These are phyloP conservation scores for Crepidotus variabilis DNA, from an alignment of 768 basidiomycete genomes.

Conservation along the genomic window DNA sequence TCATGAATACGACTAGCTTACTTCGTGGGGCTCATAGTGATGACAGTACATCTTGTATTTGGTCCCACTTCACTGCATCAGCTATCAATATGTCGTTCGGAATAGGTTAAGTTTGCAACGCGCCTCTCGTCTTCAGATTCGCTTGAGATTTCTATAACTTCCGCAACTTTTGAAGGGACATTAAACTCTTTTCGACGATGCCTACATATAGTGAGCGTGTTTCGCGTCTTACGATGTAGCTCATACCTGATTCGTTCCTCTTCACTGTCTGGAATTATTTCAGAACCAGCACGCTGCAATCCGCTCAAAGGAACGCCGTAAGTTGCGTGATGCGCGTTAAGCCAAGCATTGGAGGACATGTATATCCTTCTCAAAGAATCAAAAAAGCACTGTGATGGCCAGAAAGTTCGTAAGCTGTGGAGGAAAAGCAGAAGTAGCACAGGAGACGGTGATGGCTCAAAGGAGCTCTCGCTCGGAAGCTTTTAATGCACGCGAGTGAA, in stretches of 20 bases:
- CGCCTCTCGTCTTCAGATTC: conserved; percentile 31
- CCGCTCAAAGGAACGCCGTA: conserved; percentile 1
- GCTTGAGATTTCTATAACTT: conserved; percentile 57
- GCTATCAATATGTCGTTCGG: not conserved
- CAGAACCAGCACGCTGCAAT: conserved; percentile 13
- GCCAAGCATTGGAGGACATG: not conserved
- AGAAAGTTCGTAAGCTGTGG: not conserved
- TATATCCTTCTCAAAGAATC: not conserved
- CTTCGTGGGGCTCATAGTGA: conserved; percentile 9
- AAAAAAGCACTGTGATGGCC: not conserved
- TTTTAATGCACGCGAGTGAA: not conserved
- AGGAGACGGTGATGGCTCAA: not conserved
- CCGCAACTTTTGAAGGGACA: conserved; percentile 11
- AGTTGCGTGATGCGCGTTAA: not conserved
- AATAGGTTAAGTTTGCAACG: not conserved
- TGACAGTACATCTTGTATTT: conserved; percentile 1
- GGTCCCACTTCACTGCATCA: not conserved
- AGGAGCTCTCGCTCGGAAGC: not conserved
- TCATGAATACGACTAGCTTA: not conserved
- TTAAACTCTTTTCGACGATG: not conserved
- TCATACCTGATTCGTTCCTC: conserved; percentile 36
- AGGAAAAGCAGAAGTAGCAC: not conserved
- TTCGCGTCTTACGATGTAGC: conserved; percentile 2
- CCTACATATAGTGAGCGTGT: not conserved
- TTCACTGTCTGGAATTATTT: conserved; percentile 47